Conservation (phyloP, 2,329 filamentous ascomycete genomes). For the Penicillium psychrosexuale region DNA sequence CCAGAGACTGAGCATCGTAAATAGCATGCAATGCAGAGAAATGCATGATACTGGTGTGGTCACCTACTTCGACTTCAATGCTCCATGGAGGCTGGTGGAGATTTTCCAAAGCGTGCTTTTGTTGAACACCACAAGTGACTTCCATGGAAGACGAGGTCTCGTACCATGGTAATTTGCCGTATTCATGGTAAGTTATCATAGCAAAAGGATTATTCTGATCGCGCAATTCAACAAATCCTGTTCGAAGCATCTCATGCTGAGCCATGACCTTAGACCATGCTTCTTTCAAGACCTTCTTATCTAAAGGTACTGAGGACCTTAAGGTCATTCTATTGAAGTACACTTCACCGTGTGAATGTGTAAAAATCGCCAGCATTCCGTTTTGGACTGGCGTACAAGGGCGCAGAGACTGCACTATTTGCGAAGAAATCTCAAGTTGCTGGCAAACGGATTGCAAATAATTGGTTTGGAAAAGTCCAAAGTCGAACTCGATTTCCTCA, state of each 20-base stretch:
- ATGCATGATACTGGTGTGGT: constrained; percentile 36
- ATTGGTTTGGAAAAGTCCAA: constrained; percentile 50
- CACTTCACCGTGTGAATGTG: constrained; percentile 61
- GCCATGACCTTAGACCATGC: constrained; percentile 60
- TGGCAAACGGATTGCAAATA: constrained; percentile 37
- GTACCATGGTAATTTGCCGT: constrained; percentile 43
- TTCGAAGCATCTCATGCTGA: constrained; percentile 69
- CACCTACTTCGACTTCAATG: constrained; percentile 48
- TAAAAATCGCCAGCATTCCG: constrained; percentile 73
- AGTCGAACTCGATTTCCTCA: constrained; percentile 43
- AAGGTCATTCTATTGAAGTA: constrained; percentile 74
- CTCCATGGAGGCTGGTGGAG: constrained; percentile 63
- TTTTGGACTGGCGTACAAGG: constrained; percentile 79
- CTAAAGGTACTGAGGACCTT: constrained; percentile 43
- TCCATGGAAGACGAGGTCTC: constrained; percentile 4
- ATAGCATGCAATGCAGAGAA: constrained; percentile 73
- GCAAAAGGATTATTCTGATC: constrained; percentile 63
- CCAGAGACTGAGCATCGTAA: constrained; percentile 77
- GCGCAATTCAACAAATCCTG: constrained; percentile 65
- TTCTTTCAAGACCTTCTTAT: constrained; percentile 43
- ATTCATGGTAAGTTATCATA: constrained; percentile 63
- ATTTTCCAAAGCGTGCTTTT: constrained; percentile 37
- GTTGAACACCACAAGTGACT: constrained; percentile 4
- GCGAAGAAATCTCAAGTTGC: constrained; percentile 28
- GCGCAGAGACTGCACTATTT: constrained; percentile 56